Percentiles rank a stretch among this genome's conserved stretches.
These are phyloP conservation scores for Knoxia roxburghii DNA, from an alignment of 257 asterid genomes.

Conservation along the genomic window DNA sequence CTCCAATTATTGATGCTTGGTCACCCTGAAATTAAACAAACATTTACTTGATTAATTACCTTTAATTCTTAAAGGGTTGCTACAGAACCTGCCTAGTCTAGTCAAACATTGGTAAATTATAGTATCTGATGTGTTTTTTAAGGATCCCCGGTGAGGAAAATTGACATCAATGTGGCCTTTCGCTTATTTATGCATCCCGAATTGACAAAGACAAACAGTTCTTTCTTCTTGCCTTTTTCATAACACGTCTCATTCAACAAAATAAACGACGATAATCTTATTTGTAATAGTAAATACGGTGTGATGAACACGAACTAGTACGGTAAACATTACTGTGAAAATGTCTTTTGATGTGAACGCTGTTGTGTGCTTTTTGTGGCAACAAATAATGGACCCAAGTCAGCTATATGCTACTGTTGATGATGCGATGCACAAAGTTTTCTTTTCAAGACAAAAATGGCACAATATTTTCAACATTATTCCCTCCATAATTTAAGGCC, in stretches of 20 bases:
- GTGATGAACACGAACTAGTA: too few species aligned
- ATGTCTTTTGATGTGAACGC: neutral
- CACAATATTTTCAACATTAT: neutral
- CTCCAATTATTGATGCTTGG: slow-evolving; percentile 91
- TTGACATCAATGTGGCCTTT: neutral
- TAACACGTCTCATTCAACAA: slow-evolving; percentile 22
- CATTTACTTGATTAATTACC: neutral
- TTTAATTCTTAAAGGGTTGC: too few species aligned
- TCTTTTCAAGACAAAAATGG: neutral
- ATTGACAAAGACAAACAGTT: neutral
- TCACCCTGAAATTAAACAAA: slow-evolving; percentile 48
- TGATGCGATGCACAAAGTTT: slow-evolving; percentile 7
- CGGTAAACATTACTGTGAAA: too few species aligned
- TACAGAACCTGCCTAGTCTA: too few species aligned
- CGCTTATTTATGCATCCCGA: neutral
- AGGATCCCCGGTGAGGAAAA: slow-evolving; percentile 3
- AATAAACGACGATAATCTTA: slow-evolving; percentile 4
- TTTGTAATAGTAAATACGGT: too few species aligned
- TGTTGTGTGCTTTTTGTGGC: slow-evolving; percentile 2
- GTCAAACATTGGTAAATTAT: too few species aligned
- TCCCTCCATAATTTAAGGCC: neutral
- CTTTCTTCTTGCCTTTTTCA: neutral
- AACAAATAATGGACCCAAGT: neutral
- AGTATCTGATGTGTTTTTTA: slow-evolving; percentile 14
- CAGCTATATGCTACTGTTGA: neutral